Percentiles rank a stretch among this genome's conserved stretches.
Evolutionary conservation across 768 basidiomycete species (phyloP).

Genomic region (Tricholoma sp.): DNA sequence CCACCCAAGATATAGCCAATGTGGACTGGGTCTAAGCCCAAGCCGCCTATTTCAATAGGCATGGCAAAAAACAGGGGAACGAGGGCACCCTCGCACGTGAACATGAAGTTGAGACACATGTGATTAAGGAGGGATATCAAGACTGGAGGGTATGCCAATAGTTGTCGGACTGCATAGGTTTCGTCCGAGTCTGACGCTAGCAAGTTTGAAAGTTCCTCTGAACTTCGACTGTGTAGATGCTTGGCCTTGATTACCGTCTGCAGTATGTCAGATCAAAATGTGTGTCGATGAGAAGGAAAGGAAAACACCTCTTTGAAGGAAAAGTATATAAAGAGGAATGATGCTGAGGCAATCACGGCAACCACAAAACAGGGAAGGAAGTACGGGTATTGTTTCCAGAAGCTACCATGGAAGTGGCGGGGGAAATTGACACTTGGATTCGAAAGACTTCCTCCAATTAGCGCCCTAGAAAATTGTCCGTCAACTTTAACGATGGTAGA

Average conservation of each 20-base stretch:
- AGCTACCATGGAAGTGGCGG: constrained; percentile 40
- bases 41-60: constrained; percentile 45
- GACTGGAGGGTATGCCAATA: constrained; percentile 23
- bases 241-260: background rate
- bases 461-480: constrained; percentile 41
- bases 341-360: background rate
- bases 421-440: constrained; percentile 26
- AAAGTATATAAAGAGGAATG: background rate
- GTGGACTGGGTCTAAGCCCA: constrained; percentile 42
- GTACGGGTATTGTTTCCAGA: constrained; percentile 65
- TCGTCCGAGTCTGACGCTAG: background rate
- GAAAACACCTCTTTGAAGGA: background rate
- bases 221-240: background rate
- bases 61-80: constrained; percentile 54
- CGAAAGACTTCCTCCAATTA: constrained; percentile 66
- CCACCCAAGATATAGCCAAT: constrained; percentile 47
- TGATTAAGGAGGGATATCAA: constrained; percentile 49
- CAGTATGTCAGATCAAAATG: background rate
- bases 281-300: background rate
- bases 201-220: background rate
- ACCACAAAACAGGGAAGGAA: constrained; percentile 55
- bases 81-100: constrained; percentile 34
- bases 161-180: background rate
- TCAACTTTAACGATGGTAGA: background rate
- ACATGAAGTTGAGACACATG: constrained; percentile 42